These are phyloP conservation scores for Sphaerulina populicola DNA, from an alignment of 2,329 filamentous ascomycete genomes.

Conservation along the genomic window DNA sequence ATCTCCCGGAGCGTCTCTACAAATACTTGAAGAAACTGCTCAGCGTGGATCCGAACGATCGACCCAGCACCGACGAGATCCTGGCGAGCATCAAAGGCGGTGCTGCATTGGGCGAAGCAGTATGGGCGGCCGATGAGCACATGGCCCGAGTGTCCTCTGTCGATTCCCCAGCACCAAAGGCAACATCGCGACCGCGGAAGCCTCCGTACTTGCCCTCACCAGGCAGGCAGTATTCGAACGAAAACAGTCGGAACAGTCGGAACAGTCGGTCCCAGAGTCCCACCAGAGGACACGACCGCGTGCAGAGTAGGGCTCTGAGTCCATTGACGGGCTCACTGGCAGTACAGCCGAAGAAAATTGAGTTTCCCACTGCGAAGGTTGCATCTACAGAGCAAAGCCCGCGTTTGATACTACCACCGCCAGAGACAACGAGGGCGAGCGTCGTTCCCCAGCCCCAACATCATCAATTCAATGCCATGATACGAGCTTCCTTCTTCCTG, in stretches of 20 bases:
- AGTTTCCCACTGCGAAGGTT: slow-evolving; percentile 1
- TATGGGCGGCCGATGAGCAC: slow-evolving; percentile 23
- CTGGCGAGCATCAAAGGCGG: slow-evolving; percentile 64
- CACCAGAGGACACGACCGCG: slow-evolving; percentile 12
- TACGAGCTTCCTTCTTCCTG: slow-evolving; percentile 57
- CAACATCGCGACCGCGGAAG: slow-evolving; percentile 18
- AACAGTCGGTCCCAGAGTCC: slow-evolving; percentile 14
- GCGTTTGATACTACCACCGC: slow-evolving; percentile 33
- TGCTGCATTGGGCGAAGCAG: slow-evolving; percentile 29
- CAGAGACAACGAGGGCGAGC: slow-evolving; percentile 26
- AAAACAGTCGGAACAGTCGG: slow-evolving; percentile 3
- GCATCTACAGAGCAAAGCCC: slow-evolving; percentile 23
- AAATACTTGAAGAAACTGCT: slow-evolving; percentile 72
- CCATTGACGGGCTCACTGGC: slow-evolving; percentile 9
- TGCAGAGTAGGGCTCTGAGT: slow-evolving; percentile 8
- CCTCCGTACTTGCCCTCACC: slow-evolving; percentile 20
- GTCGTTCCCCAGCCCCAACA: slow-evolving; percentile 30
- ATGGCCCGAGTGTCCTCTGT: slow-evolving; percentile 37
- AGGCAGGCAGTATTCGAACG: slow-evolving; percentile 16
- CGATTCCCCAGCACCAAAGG: slow-evolving; percentile 31
- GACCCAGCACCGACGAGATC: slow-evolving; percentile 81
- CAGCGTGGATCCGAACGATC: slow-evolving; percentile 63
- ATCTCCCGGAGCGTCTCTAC: slow-evolving; percentile 80
- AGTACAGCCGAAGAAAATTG: background rate
- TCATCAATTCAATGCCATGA: slow-evolving; percentile 28